A percentile compares a stretch with the other conserved stretches of the same genome.
Evolutionary conservation across 2,329 filamentous ascomycete genomes (phyloP).

Genomic region (Malbranchea zuffiana): DNA sequence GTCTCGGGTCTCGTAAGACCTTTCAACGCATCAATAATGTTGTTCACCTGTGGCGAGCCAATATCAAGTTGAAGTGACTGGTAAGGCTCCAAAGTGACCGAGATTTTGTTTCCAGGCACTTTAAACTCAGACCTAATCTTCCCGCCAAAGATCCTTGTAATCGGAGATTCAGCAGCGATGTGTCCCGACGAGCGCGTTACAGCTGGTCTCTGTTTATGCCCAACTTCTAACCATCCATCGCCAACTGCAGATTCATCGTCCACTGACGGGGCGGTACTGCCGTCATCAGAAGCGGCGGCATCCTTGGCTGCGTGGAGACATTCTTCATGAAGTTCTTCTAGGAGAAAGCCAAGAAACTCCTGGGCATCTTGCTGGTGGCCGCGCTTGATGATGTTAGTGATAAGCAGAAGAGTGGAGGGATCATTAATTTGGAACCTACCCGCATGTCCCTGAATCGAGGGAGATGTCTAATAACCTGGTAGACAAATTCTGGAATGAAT

Average conservation of each 20-base stretch:
- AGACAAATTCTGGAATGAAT: slow-evolving; percentile 89
- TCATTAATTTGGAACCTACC: slow-evolving; percentile 40
- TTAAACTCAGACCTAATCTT: slow-evolving; percentile 80
- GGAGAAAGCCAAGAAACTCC: slow-evolving; percentile 85
- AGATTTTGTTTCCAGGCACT: slow-evolving; percentile 76
- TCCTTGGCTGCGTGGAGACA: slow-evolving; percentile 65
- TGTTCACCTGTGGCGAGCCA: slow-evolving; percentile 71
- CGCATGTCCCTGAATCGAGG: slow-evolving; percentile 87
- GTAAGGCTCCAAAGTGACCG: slow-evolving; percentile 85
- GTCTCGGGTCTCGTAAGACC: slow-evolving; percentile 73
- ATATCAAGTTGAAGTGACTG: slow-evolving; percentile 94
- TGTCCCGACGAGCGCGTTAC: slow-evolving; percentile 77
- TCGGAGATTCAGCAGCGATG: slow-evolving; percentile 61
- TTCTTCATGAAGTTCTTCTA: slow-evolving; percentile 89
- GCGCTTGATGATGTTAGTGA: slow-evolving; percentile 43
- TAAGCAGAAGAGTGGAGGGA: background rate
- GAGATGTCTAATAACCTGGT: slow-evolving; percentile 77
- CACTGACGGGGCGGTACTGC: slow-evolving; percentile 35
- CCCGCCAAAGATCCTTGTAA: slow-evolving; percentile 91
- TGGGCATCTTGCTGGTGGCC: slow-evolving; percentile 97
- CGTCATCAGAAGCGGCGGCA: slow-evolving; percentile 34
- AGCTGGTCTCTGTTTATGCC: slow-evolving; percentile 76
- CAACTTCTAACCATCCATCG: slow-evolving; percentile 88
- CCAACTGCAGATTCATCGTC: slow-evolving; percentile 34
- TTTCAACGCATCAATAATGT: slow-evolving; percentile 83